phyloP scores from a whole-genome alignment of 2,329 filamentous ascomycete species.

The Colletotrichum sidae region DNA sequence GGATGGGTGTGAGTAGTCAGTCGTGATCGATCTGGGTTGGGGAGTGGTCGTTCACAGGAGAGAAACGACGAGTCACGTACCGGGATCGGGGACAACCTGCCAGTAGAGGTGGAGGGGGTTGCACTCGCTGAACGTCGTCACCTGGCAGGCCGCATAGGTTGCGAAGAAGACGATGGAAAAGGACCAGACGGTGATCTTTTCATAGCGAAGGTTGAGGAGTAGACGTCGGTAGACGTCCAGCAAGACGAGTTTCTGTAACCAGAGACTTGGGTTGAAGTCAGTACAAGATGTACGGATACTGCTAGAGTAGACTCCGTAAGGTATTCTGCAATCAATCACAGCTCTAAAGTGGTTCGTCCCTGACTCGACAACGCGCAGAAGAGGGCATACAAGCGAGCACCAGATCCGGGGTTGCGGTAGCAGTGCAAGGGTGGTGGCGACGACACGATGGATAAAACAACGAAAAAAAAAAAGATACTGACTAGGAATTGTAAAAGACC shows the following conservation, averaged over 20 bases:
- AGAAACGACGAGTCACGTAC: constrained; percentile 38
- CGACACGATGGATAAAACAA: not conserved
- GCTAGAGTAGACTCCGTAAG: too few species aligned
- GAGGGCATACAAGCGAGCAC: constrained; percentile 13
- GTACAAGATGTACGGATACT: not conserved
- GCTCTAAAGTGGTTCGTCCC: not conserved
- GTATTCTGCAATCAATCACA: not conserved
- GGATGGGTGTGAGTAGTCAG: not conserved
- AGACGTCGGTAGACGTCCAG: constrained; percentile 43
- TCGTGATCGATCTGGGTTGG: not conserved
- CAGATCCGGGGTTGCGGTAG: constrained; percentile 3
- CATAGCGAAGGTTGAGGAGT: constrained; percentile 40
- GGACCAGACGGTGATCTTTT: constrained; percentile 41
- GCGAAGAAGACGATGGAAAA: constrained; percentile 44
- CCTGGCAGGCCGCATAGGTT: constrained; percentile 47
- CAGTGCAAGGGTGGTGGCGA: constrained; percentile 1
- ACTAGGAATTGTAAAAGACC: constrained; percentile 49
- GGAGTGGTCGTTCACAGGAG: not conserved
- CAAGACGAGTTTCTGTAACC: constrained; percentile 45
- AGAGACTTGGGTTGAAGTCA: constrained; percentile 39
- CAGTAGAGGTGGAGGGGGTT: constrained; percentile 65
- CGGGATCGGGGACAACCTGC: constrained; percentile 60
- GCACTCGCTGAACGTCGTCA: constrained; percentile 50
- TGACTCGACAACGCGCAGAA: constrained; percentile 16
- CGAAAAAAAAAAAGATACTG: constrained; percentile 38